Base-by-base conservation (phyloP, 2,329 filamentous ascomycete species). In the Akanthomyces lecanii region DNA sequence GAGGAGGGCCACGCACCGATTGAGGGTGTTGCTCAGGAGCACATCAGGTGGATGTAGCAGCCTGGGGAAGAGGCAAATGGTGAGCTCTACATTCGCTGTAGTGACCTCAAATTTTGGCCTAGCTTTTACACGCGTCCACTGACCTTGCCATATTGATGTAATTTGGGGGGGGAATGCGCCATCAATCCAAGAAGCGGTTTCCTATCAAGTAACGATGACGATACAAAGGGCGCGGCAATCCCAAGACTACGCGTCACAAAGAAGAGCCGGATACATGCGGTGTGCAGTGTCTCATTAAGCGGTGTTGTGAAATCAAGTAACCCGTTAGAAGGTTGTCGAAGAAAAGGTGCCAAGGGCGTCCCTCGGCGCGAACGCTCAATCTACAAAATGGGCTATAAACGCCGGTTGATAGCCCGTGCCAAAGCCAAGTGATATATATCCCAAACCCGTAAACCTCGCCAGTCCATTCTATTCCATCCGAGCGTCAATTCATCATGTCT, bases 361-460 rank as follows among this genome's bases (percentile, higher is more conserved):
- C 61, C 63, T 64, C 48, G 28, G 38, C 56, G 62, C 55, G 48
- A 64, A 63, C 59, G 63, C 38, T 63, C 64, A 66, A 67, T 68
- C 64, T 67, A 66, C 59, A 56, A 52, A 54, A 68, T 38, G 48
- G 67, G 71, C 69, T 70, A 64, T 64, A 70, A 71, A 70, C 72
- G 70, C 72, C 67, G 65, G 62, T 64, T 50, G 33, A 57, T 42
- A 57, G 48, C 61, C 45, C n/a, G 45, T 64, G 68, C 67, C 70
- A 71, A 57, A 63, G 59, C 67, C 67, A 68, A 67, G 71, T 68
- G 69, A 68, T 66, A 69, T 70, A 67, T 70, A 67, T 68, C 69
- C 66, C 68, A 71, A 68, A 69, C 51, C 62, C 50, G 44, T 56
- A 45, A 53, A 40, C 62, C 51, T 55, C 40, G 33, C 45, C 44